Percentiles rank a stretch among this genome's conserved stretches.
Evolutionary conservation across 345 rosid genomes (phyloP).

Genomic region (Gossypium sturtianum): DNA sequence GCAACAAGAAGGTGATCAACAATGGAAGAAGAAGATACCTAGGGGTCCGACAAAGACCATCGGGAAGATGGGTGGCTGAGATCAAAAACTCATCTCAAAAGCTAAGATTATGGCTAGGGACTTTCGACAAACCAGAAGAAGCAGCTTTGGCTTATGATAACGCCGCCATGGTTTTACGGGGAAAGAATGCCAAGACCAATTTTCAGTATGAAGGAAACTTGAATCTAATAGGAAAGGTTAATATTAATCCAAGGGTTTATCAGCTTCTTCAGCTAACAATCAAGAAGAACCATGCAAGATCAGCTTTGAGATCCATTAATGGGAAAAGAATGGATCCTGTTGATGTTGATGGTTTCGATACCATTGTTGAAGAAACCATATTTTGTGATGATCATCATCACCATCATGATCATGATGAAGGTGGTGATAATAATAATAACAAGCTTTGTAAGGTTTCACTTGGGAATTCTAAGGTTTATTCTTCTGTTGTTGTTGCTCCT

Average conservation of each 20-base stretch:
- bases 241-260: conserved; percentile 27
- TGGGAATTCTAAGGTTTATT: conserved; percentile 50
- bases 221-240: conserved; percentile 8
- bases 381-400: conserved; percentile 17
- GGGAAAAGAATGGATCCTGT: not conserved
- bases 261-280: conserved; percentile 31
- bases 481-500: conserved; percentile 53
- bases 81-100: conserved; percentile 49
- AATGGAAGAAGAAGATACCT: conserved; percentile 27
- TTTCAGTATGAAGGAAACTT: conserved; percentile 22
- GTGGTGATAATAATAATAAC: not conserved
- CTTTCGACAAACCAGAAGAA: conserved; percentile 41
- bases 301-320: conserved; percentile 1
- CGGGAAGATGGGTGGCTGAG: conserved; percentile 62
- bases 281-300: conserved; percentile 33
- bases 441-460: conserved; percentile 22
- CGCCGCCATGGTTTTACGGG: conserved; percentile 43
- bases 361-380: conserved; percentile 34
- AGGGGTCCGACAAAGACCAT: conserved; percentile 56
- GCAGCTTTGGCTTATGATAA: conserved; percentile 48
- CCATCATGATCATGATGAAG: not conserved
- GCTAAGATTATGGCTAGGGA: conserved; percentile 55
- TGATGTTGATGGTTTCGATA: conserved; percentile 5
- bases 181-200: conserved; percentile 46
- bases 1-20: not conserved